Evolutionary conservation across 805 yeast genomes (phyloP), one percentile per base, ranked within the genome.

Genomic region (Starmerella ratchasimensis): DNA sequence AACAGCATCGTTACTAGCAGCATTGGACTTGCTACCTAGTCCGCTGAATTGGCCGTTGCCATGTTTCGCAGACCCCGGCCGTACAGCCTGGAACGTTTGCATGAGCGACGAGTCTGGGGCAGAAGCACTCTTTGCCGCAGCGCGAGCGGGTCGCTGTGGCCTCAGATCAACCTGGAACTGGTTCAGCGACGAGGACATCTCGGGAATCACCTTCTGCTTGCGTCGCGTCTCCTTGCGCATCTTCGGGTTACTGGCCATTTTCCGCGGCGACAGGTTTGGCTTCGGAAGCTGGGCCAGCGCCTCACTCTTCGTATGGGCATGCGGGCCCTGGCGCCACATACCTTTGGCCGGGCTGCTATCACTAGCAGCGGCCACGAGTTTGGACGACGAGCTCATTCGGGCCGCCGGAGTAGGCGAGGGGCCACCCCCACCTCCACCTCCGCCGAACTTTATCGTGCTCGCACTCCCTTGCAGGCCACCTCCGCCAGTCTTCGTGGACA

Each of bases 261-360:
- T 45, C 20, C 45, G 45, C 14, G 48, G 45, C 6, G 46, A 39
- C 18, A 21, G 30, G 8, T 33, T 32, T 2, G 44, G 47, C 15
- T 28, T 31, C 11, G 39, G 43, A 13, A 40, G 40, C 30, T 37
- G 35, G 6, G 38, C 17, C 13, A 37, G 21, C 11, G 27, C 11
- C 11, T 24, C 27, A 24, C 27, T 24, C n/a, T 24, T 24, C 13
- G 27, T 24, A n/a, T 11, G 27, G 13, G n/a, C 11, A 24, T 24
- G 9, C 28, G 45, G 37, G 6, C 25, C 34, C 25, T 44, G 46
- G 30, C 36, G 39, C 46, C 46, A 55, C 31, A 53, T 42, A 3
- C 59, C 59, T 45, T 52, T 51, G 20, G 59, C 59, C 2, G 59
- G 59, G 23, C 54, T 45, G 22, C 48, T 41, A 30, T 50, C 55